A percentile compares a stretch with the other conserved stretches of the same genome.
Evolutionary conservation across 164 flowering plant genomes (phyloP).

Genomic region (Nymphaea colorata): DNA sequence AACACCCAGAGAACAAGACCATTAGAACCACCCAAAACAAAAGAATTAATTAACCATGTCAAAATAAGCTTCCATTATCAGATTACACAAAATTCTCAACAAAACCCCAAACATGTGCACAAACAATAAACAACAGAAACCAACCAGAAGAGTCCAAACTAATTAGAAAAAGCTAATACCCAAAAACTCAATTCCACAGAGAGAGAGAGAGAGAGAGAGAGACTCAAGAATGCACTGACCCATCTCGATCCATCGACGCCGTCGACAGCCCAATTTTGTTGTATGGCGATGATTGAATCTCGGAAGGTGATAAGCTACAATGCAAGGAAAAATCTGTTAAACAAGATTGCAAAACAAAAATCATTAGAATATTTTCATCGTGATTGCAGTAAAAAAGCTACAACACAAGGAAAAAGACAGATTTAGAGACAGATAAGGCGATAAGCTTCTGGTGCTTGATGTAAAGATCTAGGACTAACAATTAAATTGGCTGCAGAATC

Average conservation of each 20-base stretch:
- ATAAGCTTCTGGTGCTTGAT: slow-evolving; percentile 81
- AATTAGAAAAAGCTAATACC: not conserved
- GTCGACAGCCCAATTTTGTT: slow-evolving; percentile 34
- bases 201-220: not conserved
- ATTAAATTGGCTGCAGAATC: slow-evolving; percentile 26
- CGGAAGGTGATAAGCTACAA: slow-evolving; percentile 29
- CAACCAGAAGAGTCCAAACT: not conserved
- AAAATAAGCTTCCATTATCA: not conserved
- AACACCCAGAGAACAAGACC: not conserved
- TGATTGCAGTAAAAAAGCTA: too few relatives aligned
- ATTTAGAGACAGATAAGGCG: too few relatives aligned
- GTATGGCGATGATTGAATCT: slow-evolving; percentile 54
- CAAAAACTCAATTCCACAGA: not conserved
- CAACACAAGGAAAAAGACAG: too few relatives aligned
- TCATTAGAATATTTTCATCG: too few relatives aligned
- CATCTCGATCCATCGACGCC: slow-evolving; percentile 50
- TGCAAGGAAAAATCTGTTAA: too few relatives aligned
- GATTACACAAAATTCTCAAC: too few relatives aligned
- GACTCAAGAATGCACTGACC: slow-evolving; percentile 19
- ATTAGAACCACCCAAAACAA: too few relatives aligned
- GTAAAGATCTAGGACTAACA: slow-evolving; percentile 24
- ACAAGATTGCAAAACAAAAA: too few relatives aligned
- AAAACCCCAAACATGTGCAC: not conserved
- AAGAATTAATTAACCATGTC: too few relatives aligned
- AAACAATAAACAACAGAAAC: too few relatives aligned